Conservation (phyloP, 192 early-diverging fungal species). For the Kappamyces sp. region DNA sequence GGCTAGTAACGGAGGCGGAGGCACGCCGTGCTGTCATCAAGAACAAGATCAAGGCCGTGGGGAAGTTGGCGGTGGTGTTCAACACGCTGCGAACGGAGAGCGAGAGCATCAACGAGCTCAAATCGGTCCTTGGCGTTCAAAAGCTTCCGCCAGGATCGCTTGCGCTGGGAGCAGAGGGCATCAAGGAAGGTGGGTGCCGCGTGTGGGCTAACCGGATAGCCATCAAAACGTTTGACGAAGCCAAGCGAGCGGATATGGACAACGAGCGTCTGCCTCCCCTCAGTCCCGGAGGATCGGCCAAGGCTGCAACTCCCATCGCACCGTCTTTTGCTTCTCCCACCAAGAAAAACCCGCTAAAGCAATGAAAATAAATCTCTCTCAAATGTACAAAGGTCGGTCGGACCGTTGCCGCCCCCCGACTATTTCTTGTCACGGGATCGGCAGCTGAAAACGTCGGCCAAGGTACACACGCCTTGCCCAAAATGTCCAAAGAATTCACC, state of each 20-base stretch:
- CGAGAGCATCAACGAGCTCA: conserved; percentile 90
- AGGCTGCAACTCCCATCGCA: no score
- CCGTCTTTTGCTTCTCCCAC: no score
- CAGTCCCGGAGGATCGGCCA: neutral
- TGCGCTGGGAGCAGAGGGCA: conserved; percentile 83
- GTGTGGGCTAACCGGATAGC: conserved; percentile 36
- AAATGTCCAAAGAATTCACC: conserved; percentile 21
- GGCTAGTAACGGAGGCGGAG: conserved; percentile 48
- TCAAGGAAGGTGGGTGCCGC: conserved; percentile 61
- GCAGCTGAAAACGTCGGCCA: no score
- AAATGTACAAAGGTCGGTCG: no score
- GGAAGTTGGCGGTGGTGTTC: conserved; percentile 86
- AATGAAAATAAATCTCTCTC: no score
- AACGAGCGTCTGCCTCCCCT: conserved; percentile 90
- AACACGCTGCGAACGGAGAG: conserved; percentile 82
- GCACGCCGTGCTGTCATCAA: conserved; percentile 62
- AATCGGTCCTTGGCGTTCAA: conserved; percentile 78
- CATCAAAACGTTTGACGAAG: conserved; percentile 89
- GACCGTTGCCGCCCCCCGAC: no score
- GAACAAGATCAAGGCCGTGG: conserved; percentile 90
- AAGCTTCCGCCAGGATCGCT: conserved; percentile 81
- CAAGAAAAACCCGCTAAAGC: no score
- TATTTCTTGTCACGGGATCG: no score
- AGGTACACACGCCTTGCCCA: no score
- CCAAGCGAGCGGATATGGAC: conserved; percentile 80